Percentiles rank a stretch among this genome's conserved stretches.
Conservation (phyloP, 176 grass and related monocot genomes). For the Lolium rigidum region DNA sequence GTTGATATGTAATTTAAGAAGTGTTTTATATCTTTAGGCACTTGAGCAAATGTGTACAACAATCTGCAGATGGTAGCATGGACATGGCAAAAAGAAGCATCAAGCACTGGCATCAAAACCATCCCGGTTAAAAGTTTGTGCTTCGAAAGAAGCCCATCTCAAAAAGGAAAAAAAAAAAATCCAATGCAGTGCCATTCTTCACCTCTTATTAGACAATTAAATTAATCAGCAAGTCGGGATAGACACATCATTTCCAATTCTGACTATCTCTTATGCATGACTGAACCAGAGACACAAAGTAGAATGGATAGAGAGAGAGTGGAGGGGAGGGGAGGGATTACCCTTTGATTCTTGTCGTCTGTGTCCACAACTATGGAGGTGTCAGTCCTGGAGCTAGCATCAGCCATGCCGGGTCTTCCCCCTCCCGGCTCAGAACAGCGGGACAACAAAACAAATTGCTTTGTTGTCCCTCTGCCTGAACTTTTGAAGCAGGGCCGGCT, state of each 20-base stretch:
- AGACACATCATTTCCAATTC: not conserved
- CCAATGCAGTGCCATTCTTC: not conserved
- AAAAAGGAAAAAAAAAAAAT: not conserved
- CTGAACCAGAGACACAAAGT: not conserved
- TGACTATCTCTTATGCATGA: conserved; percentile 7
- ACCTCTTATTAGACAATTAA: conserved; percentile 20
- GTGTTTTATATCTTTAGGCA: conserved; percentile 14
- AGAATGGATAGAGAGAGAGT: not conserved
- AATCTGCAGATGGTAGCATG: conserved; percentile 26
- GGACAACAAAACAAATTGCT: conserved; percentile 73
- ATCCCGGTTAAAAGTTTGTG: not conserved
- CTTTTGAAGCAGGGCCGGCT: not conserved
- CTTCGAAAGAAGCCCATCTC: conserved; percentile 2
- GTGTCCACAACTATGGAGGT: conserved; percentile 61
- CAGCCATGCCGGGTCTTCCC: conserved; percentile 50
- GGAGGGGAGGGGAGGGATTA: conserved; percentile 13
- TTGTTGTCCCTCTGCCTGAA: conserved; percentile 51
- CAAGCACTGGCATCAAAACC: not conserved
- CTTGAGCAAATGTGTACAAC: conserved; percentile 32
- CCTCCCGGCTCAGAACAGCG: conserved; percentile 40
- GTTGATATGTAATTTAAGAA: conserved; percentile 12
- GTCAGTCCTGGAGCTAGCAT: conserved; percentile 72
- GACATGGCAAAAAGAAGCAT: conserved; percentile 7
- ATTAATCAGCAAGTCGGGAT: conserved; percentile 6
- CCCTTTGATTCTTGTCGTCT: conserved; percentile 69